Evolutionary conservation across 371 early-diverging fungal genomes (phyloP), one percentile per base, ranked within the genome.

Genomic region (Dichotomocladium elegans): DNA sequence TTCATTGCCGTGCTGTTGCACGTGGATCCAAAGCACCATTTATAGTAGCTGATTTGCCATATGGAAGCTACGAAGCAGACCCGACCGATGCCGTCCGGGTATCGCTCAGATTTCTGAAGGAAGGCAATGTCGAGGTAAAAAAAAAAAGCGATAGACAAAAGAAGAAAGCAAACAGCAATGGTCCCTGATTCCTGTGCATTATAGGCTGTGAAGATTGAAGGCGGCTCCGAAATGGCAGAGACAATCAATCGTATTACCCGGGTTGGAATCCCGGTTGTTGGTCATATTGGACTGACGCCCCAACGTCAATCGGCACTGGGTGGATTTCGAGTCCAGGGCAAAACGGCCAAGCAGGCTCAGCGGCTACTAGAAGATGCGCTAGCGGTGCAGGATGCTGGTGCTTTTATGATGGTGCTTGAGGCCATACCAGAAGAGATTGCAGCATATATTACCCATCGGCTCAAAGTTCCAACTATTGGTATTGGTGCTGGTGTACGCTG

Each of bases 281-380:
- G 90, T 0, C 96, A 96, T 53, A 84, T 98, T 44, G 97, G 98
- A 0, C 66, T 98, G 51, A 96, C 95, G 5, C 99, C 99, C 25
- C 99, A 98, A 69, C 79, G 93, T 5, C 87, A 87, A 41, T 80
- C 86, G 29, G 74, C 88, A 4, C 63, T 96, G 51, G 94, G 97
- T 44, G 97, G 96, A 7, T 97, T 88, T 70, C 81, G 86, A 37
- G 94, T 94, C 12, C 96, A 97, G 64, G 96, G 95, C 35, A 94
- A 92, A 60, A 88, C 94, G 1, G 80, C 84, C 1, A 81, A 84
- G 24, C 67, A 85, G 74, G 93, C 93, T 1, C 55, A 82, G 46
- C 60, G 61, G 1, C 70, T 96, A 47, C 56, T 98, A 3, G 82
- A 87, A 27, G 94, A 95, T 55, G 96, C 99, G 1, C 60, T 90